Percentiles rank a stretch among this genome's conserved stretches.
Evolutionary conservation across 176 grass and related monocot genomes (phyloP).

Genomic region (Echinochloa phyllopogon): DNA sequence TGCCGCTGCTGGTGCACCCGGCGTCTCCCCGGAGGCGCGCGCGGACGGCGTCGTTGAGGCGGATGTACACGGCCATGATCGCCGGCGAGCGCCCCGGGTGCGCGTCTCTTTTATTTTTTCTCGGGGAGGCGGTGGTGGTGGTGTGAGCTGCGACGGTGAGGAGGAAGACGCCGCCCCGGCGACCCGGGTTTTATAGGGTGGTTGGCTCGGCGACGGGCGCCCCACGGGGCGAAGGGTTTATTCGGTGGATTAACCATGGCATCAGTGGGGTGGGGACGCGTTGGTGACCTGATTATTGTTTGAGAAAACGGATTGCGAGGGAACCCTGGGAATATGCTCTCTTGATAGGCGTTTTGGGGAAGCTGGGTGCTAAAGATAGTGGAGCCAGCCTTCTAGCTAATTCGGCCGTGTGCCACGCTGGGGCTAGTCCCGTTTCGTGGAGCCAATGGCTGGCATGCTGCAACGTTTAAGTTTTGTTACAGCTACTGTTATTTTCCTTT

Average conservation of each 20-base stretch:
- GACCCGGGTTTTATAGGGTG: slow-evolving; percentile 39
- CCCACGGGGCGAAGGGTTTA: slow-evolving; percentile 41
- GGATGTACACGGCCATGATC: slow-evolving; percentile 65
- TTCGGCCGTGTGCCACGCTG: background rate
- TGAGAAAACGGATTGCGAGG: background rate
- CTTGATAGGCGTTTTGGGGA: background rate
- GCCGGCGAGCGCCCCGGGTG: slow-evolving; percentile 21
- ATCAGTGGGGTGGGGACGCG: background rate
- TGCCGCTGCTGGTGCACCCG: slow-evolving; percentile 61
- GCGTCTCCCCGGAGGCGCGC: slow-evolving; percentile 74
- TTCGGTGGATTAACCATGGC: slow-evolving; percentile 46
- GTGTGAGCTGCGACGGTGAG: slow-evolving; percentile 7
- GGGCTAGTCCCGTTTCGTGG: background rate
- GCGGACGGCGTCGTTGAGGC: slow-evolving; percentile 58
- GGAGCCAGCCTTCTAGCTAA: background rate
- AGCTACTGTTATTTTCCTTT: background rate
- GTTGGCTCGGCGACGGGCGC: background rate
- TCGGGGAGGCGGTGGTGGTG: background rate
- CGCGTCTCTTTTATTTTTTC: background rate
- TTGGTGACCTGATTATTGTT: background rate
- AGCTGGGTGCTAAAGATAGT: slow-evolving; percentile 2
- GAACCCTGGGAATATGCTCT: slow-evolving; percentile 49
- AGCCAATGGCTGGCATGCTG: background rate
- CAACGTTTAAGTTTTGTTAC: background rate
- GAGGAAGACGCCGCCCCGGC: background rate